Conservation (phyloP, 371 early-diverging fungal species). For the Basidiobolus meristosporus region DNA sequence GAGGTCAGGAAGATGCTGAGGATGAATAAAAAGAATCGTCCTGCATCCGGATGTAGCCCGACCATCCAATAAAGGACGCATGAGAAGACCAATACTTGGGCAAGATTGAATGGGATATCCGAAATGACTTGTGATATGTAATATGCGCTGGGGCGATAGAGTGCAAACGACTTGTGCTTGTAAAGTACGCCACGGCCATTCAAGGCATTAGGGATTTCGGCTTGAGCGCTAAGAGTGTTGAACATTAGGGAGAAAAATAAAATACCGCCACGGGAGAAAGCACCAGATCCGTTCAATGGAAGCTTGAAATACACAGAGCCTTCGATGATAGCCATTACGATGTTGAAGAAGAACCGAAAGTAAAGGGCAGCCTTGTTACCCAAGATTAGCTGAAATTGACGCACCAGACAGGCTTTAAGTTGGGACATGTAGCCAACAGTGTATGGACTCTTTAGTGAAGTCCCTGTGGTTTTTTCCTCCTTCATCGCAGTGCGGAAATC, state of each 20-base stretch:
- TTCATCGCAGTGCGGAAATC: too few species aligned
- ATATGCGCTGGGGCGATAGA: conserved; percentile 38
- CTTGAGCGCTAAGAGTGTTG: conserved; percentile 23
- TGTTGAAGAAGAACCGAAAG: conserved; percentile 20
- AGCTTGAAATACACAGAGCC: conserved; percentile 37
- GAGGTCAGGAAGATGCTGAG: conserved; percentile 20
- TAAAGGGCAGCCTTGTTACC: conserved; percentile 14
- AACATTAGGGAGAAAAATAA: conserved; percentile 30
- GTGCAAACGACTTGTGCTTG: conserved; percentile 42
- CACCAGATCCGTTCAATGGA: conserved; percentile 20
- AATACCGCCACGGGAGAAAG: conserved; percentile 43
- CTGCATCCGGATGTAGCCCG: conserved; percentile 22
- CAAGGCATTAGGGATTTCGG: conserved; percentile 23
- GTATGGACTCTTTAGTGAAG: conserved; percentile 15
- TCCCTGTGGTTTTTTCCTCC: too few species aligned
- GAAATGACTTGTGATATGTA: conserved; percentile 30
- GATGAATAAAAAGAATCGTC: conserved; percentile 29
- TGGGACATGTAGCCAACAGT: conserved; percentile 23
- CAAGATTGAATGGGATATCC: conserved; percentile 11
- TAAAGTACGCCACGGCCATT: conserved; percentile 34
- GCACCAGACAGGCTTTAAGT: conserved; percentile 17
- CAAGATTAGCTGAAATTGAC: conserved; percentile 20
- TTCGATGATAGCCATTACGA: conserved; percentile 31
- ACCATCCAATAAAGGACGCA: conserved; percentile 28
- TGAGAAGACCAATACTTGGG: conserved; percentile 21